phyloP scores from a whole-genome alignment of 148 eudicot species.

The Chenopodium berlandieri region DNA sequence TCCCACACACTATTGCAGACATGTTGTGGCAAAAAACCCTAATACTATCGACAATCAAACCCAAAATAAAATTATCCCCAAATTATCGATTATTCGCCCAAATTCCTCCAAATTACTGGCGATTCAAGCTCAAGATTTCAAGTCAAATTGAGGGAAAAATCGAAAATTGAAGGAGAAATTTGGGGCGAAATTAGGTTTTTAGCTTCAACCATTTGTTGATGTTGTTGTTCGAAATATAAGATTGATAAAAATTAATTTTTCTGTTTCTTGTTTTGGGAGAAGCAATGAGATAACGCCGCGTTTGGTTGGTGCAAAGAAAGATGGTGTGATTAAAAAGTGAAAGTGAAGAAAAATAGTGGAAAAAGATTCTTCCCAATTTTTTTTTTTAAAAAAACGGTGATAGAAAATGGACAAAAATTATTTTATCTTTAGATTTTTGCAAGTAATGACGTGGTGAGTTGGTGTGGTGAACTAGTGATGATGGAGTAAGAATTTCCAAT shows the following conservation, averaged over 20 bases:
- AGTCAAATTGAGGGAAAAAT: not conserved
- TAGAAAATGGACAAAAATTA: not conserved
- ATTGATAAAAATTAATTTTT: not conserved
- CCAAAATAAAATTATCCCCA: not conserved
- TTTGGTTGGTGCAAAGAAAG: slow-evolving; percentile 20
- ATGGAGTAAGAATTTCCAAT: no score
- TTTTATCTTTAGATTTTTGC: not conserved
- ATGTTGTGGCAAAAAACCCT: slow-evolving; percentile 41
- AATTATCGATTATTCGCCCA: not conserved
- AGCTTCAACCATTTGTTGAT: slow-evolving; percentile 16
- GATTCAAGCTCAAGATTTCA: slow-evolving; percentile 1
- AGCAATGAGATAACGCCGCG: slow-evolving; percentile 9
- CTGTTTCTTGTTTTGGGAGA: not conserved
- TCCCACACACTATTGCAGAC: slow-evolving; percentile 87
- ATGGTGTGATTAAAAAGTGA: slow-evolving; percentile 6
- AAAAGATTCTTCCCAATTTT: no score
- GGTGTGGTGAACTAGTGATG: no score
- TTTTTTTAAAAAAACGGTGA: not conserved
- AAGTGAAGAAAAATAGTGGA: not conserved
- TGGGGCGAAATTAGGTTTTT: slow-evolving; percentile 14
- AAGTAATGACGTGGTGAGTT: not conserved
- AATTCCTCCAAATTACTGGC: not conserved
- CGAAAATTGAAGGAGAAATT: not conserved
- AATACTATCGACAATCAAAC: slow-evolving; percentile 1
- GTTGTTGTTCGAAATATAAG: no score